Conservation (phyloP, 768 basidiomycete genomes). For the Dendrothele bispora region DNA sequence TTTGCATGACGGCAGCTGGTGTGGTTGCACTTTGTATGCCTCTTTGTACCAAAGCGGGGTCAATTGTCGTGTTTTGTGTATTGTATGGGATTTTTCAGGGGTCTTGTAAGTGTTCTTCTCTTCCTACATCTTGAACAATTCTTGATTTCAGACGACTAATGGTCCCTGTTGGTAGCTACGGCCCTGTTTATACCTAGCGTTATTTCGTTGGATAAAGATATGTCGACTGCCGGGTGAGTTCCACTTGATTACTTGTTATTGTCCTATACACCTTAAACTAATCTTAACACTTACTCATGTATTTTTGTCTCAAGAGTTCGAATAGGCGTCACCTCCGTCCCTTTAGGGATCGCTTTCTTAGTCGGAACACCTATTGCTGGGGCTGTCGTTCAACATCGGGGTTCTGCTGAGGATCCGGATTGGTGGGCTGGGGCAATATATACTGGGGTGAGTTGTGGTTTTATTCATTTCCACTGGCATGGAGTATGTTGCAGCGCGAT, state of each 20-base stretch:
- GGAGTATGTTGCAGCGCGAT: no score
- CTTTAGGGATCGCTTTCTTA: slow-evolving; percentile 1
- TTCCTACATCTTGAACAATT: no score
- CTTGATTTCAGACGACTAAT: not conserved
- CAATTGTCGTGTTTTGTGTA: slow-evolving; percentile 1
- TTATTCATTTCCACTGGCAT: not conserved
- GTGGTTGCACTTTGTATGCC: not conserved
- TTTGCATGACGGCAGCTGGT: not conserved
- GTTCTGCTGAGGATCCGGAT: not conserved
- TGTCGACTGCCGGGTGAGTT: no score
- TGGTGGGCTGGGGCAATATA: slow-evolving; percentile 5
- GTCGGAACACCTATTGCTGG: slow-evolving; percentile 5
- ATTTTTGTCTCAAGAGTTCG: slow-evolving; percentile 3
- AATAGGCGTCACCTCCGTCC: slow-evolving; percentile 2
- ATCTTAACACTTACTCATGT: no score
- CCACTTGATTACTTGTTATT: no score
- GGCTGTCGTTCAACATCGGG: no score
- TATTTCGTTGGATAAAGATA: slow-evolving; percentile 4
- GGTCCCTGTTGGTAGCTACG: no score
- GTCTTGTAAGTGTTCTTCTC: not conserved
- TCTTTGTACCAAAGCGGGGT: not conserved
- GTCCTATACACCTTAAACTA: no score
- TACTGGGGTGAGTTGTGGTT: not conserved
- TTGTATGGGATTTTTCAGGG: slow-evolving; percentile 1
- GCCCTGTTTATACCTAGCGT: slow-evolving; percentile 2